phyloP scores from a whole-genome alignment of 148 eudicot species.

The Cornus suecica region DNA sequence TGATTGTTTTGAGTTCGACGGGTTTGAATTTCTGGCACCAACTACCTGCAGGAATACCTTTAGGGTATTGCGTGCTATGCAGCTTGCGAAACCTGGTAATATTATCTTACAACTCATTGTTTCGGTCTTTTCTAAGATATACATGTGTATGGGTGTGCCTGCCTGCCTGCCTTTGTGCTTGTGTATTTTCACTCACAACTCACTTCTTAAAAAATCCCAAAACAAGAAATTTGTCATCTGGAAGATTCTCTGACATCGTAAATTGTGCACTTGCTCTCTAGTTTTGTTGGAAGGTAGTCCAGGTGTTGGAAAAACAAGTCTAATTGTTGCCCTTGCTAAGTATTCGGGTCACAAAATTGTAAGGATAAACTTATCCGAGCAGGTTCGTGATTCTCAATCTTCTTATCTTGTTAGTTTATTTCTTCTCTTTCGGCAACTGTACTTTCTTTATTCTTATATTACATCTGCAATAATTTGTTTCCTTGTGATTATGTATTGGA shows the following conservation, averaged over 20 bases:
- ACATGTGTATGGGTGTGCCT: not conserved
- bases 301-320: conserved; percentile 97
- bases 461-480: not conserved
- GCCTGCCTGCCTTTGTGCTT: not conserved
- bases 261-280: conserved; percentile 25
- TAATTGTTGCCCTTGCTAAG: conserved; percentile 76
- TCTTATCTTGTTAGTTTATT: conserved; percentile 3
- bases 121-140: not conserved
- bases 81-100: conserved; percentile 86
- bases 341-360: conserved; percentile 89
- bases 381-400: conserved; percentile 44
- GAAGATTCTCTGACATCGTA: conserved; percentile 14
- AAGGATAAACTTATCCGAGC: conserved; percentile 93
- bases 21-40: conserved; percentile 92
- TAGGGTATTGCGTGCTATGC: conserved; percentile 92
- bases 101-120: not conserved
- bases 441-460: not conserved
- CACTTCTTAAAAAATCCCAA: not conserved
- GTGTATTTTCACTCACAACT: not conserved
- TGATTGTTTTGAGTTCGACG: conserved; percentile 37
- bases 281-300: conserved; percentile 98
- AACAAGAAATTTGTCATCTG: not conserved
- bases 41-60: conserved; percentile 84
- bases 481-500: conserved; percentile 11
- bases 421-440: not conserved